Percentiles rank a stretch among this genome's conserved stretches.
Conservation (phyloP, 2,329 filamentous ascomycete genomes). For the Epichloe typhina region DNA sequence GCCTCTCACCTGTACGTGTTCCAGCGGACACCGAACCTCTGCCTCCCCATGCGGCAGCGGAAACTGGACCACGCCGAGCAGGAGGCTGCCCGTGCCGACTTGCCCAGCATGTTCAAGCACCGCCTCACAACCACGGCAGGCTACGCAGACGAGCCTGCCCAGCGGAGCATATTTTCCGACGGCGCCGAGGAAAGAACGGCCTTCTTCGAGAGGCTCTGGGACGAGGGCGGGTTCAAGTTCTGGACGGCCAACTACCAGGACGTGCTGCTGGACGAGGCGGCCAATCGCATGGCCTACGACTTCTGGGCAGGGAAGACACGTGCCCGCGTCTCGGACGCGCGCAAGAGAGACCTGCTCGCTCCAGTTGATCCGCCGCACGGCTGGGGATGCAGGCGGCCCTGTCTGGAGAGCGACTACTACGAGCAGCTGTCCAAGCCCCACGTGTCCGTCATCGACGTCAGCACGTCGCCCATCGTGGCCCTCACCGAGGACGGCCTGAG, state of each 20-base stretch:
- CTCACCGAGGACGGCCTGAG: constrained; percentile 29
- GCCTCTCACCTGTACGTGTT: constrained; percentile 44
- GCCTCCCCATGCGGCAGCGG: constrained; percentile 45
- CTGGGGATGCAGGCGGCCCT: constrained; percentile 40
- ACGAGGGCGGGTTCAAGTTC: constrained; percentile 39
- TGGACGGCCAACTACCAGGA: constrained; percentile 44
- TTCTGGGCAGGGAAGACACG: constrained; percentile 42
- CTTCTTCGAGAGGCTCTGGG: constrained; percentile 35
- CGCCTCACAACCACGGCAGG: constrained; percentile 32
- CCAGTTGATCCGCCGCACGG: constrained; percentile 27
- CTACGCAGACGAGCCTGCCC: background rate
- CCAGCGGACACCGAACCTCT: constrained; percentile 54
- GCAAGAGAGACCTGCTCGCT: too few species aligned
- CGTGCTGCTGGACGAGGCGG: constrained; percentile 27
- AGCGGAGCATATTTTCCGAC: constrained; percentile 38
- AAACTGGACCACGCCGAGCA: background rate
- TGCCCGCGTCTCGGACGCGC: constrained; percentile 33
- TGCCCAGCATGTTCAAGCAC: constrained; percentile 39
- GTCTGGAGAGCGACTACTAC: constrained; percentile 30
- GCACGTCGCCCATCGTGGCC: constrained; percentile 24
- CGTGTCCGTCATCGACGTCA: constrained; percentile 30
- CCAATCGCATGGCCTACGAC: constrained; percentile 39
- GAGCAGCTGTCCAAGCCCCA: constrained; percentile 32
- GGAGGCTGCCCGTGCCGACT: background rate
- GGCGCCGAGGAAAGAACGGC: constrained; percentile 32